Percentiles rank a stretch among this genome's conserved stretches.
Evolutionary conservation across 129 eudicot species (phyloP).

Genomic region (Helianthus tuberosus): DNA sequence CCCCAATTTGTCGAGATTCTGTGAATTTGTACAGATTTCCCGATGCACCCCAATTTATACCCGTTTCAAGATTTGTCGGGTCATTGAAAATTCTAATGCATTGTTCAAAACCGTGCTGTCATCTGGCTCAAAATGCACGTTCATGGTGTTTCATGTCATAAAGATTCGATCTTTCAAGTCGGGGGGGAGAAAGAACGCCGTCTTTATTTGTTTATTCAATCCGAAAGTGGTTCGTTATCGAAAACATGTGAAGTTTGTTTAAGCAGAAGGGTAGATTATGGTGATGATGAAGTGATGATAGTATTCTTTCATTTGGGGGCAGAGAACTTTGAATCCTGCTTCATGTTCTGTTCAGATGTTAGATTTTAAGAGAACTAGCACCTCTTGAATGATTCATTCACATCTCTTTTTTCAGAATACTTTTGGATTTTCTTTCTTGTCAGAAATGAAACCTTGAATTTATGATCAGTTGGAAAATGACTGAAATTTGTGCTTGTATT

Average conservation of each 20-base stretch:
- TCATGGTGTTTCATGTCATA: no score
- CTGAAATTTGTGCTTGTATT: not conserved
- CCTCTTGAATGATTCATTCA: constrained; percentile 33
- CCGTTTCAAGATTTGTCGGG: not conserved
- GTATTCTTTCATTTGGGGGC: constrained; percentile 41
- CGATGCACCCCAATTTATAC: not conserved
- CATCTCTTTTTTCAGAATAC: constrained; percentile 6
- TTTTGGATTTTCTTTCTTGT: constrained; percentile 1
- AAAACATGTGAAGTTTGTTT: constrained; percentile 25
- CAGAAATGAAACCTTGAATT: constrained; percentile 5
- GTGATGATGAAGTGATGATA: constrained; percentile 26
- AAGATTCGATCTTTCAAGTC: not conserved
- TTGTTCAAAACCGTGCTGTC: not conserved
- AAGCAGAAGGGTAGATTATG: constrained; percentile 25
- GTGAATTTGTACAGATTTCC: constrained; percentile 23
- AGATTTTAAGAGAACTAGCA: constrained; percentile 16
- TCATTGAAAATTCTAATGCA: not conserved
- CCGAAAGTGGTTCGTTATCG: constrained; percentile 10
- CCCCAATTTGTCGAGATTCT: constrained; percentile 60
- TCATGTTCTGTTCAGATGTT: constrained; percentile 31
- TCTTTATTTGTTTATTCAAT: constrained; percentile 19
- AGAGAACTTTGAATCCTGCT: constrained; percentile 32
- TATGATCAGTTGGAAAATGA: constrained; percentile 6
- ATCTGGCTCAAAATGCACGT: not conserved
- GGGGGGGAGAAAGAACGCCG: not conserved